Evolutionary conservation across 306 rosid species (phyloP), one percentile per base, ranked within the genome.

Genomic region (Castanopsis chinensis): DNA sequence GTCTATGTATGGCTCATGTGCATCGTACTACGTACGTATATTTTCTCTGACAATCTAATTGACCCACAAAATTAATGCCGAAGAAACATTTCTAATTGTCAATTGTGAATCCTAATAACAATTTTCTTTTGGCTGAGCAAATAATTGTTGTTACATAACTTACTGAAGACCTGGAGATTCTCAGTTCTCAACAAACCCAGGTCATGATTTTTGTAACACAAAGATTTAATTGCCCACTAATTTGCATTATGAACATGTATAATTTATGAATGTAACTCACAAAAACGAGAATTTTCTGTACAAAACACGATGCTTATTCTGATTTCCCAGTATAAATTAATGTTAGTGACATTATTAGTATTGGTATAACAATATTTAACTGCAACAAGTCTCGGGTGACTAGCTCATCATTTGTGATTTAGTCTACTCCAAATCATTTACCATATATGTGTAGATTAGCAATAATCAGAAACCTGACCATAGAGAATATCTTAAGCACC

Each of bases 381-480:
- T 9, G 6, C 27, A 35, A 8, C 49, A 18, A 33, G 45, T 3
- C 14, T 19, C 4, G 27, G 49, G n/a, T 67, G 27, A 67, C 52
- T 67, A 8, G 25, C 69, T 33, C 27, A 35, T 33, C 27, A 67
- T 67, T 33, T 2, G 7, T 19, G 25, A 49, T 49, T 11, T 49
- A 49, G 53, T 49, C 37, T 15, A 18, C 3, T 18, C 14, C 25
- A 15, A 30, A 30, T 65, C 3, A 65, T 30, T 65, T 65, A 18
- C 21, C 23, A 32, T 67, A 11, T 13, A 49, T 23, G n/a, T 67
- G 72, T 45, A 67, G 72, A 67, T 54, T 32, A 69, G 60, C 14
- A 67, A 77, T 79, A 58, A 68, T 79, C 82, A 45, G 69, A 79
- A 57, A 77, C 63, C 83, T 54, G 78, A 76, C 82, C 76, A 32